phyloP scores from a whole-genome alignment of 257 asterid genomes.

The Coffea canephora region DNA sequence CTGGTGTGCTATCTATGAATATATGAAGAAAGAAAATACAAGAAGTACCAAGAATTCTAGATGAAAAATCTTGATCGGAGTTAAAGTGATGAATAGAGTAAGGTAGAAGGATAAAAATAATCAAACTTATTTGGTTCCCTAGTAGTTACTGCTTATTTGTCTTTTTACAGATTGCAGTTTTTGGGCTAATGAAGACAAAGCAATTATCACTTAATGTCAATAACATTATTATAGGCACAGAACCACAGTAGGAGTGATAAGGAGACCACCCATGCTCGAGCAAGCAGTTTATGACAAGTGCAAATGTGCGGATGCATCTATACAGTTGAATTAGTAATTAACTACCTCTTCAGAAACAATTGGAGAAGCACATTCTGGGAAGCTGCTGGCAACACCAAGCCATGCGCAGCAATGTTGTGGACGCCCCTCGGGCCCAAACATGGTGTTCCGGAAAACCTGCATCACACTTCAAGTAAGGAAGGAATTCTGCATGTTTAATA shows the following conservation, averaged over 20 bases:
- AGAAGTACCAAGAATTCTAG: neutral
- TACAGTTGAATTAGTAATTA: neutral
- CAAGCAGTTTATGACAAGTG: conserved; percentile 1
- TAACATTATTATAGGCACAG: neutral
- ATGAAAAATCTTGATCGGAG: neutral
- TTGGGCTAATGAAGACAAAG: neutral
- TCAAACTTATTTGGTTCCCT: neutral
- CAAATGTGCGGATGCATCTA: neutral
- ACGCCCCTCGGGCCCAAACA: conserved; percentile 99
- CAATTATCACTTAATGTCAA: neutral
- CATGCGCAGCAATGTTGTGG: conserved; percentile 99
- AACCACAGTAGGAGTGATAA: neutral
- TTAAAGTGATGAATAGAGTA: neutral
- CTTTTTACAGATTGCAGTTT: neutral
- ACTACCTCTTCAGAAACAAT: conserved; percentile 94
- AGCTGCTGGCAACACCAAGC: conserved; percentile 99
- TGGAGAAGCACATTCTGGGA: conserved; percentile 93
- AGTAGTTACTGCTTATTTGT: neutral
- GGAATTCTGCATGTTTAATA: conserved; percentile 10
- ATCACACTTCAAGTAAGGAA: conserved; percentile 22
- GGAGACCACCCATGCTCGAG: neutral
- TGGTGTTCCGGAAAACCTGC: conserved; percentile 95
- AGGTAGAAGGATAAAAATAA: neutral
- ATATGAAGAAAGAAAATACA: neutral
- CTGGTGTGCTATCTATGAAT: neutral